These are phyloP conservation scores for Globisporangium cederbergense DNA, from an alignment of 352 stramenopile species.

Conservation along the genomic window DNA sequence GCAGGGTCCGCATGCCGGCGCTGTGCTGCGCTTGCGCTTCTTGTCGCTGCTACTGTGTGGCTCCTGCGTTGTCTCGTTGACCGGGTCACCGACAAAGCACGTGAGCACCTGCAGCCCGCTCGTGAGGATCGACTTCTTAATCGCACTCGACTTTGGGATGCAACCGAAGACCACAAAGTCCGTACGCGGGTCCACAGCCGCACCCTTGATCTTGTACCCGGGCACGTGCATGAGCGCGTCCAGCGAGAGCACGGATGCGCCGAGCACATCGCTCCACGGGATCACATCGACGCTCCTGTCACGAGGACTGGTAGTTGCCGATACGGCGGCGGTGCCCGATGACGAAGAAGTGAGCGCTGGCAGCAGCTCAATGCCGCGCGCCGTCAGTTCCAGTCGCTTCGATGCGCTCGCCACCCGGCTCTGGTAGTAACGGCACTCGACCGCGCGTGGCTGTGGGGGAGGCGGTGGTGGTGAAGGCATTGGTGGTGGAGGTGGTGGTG, in stretches of 20 bases:
- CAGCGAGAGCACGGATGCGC: slow-evolving; percentile 9
- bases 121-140: slow-evolving; percentile 14
- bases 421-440: slow-evolving; percentile 18
- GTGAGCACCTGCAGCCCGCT: slow-evolving; percentile 13
- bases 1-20: background rate
- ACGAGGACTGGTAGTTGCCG: background rate
- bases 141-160: slow-evolving; percentile 14
- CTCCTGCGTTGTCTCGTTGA: background rate
- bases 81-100: slow-evolving; percentile 2
- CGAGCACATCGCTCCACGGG: slow-evolving; percentile 13
- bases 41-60: background rate
- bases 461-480: background rate
- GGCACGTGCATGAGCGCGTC: slow-evolving; percentile 7
- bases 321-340: background rate
- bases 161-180: slow-evolving; percentile 19
- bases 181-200: background rate
- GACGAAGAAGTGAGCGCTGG: background rate
- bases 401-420: slow-evolving; percentile 8
- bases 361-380: slow-evolving; percentile 13
- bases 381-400: slow-evolving; percentile 8
- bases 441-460: background rate
- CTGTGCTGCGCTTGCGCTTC: slow-evolving; percentile 13
- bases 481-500: background rate
- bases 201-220: slow-evolving; percentile 5
- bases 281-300: slow-evolving; percentile 10